Evolutionary conservation across 2,329 filamentous ascomycete genomes (phyloP), one percentile per base, ranked within the genome.

Genomic region (Westerdykella sp.): DNA sequence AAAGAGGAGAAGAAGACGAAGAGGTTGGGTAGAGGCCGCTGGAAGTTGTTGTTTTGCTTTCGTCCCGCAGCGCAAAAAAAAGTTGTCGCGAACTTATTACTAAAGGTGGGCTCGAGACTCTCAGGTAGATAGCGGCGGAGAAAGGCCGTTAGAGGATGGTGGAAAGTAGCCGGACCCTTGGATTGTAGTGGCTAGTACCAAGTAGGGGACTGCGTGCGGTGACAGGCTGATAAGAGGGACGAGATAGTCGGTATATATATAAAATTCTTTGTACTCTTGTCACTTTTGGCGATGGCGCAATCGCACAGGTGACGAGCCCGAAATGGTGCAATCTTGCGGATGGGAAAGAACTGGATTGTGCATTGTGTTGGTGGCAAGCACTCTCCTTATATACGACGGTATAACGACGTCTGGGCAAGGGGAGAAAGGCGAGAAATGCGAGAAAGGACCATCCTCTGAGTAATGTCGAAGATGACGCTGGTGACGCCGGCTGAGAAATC

Each of bases 211-310:
- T 10, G 9, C 25, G 25, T 7, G 25, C 25, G 25, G 25, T 4
- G 11, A 28, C 4, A 28, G 25, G 25, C 11, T 28, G 7, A 7
- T 4, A 28, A 5, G 11, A 28, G 25, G 7, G 18, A 21, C 18
- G 18, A 21, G 18, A 6, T 21, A 21, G 18, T 21, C 18, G 18
- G 25, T 4, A 28, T 4, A 28, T 4, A 12, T 5, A 28, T 28
- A 28, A 28, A 28, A 5, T 28, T 7, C 11, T 28, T 28, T 9
- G 25, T 28, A 28, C 25, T 28, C 18, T 21, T 21, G 18, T 28
- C 25, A 28, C 25, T 12, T 12, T 10, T 28, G 35, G 37, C 50
- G 51, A 55, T 55, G 47, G 54, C 49, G 53, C 54, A 51, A 57
- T 50, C 50, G 45, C 37, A 40, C 43, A 44, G 48, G n/a, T 41